phyloP scores from a whole-genome alignment of 1,284 basidiomycete species.

The Neotropicomus parvogracilis region DNA sequence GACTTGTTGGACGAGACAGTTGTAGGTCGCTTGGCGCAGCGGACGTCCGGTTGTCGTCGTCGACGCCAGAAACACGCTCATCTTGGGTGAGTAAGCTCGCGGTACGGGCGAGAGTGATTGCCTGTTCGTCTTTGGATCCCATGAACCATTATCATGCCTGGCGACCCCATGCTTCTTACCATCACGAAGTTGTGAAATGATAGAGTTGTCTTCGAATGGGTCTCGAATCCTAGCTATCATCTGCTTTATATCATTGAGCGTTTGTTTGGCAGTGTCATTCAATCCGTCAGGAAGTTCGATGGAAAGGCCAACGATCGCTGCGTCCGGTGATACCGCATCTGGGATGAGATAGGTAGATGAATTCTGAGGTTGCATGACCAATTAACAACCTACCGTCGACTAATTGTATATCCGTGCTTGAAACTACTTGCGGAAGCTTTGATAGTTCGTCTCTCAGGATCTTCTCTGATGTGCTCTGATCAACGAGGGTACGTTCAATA shows the following conservation, averaged over 20 bases:
- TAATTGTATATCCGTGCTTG: background rate
- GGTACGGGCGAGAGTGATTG: conserved; percentile 6
- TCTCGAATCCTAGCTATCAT: background rate
- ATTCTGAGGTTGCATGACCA: too few relatives aligned
- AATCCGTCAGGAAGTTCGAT: conserved; percentile 5
- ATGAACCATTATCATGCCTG: background rate
- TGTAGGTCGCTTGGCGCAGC: too few relatives aligned
- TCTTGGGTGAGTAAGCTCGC: conserved; percentile 8
- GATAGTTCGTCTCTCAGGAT: conserved; percentile 1
- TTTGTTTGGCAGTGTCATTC: background rate
- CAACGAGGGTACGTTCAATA: background rate
- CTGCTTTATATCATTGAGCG: conserved; percentile 3
- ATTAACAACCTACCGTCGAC: background rate
- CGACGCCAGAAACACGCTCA: background rate
- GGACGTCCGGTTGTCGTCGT: background rate
- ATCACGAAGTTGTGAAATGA: conserved; percentile 6
- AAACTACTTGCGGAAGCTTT: background rate
- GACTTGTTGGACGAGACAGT: conserved; percentile 1
- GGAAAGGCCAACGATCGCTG: background rate
- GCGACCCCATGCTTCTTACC: conserved; percentile 6
- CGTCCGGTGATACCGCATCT: background rate
- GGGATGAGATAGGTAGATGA: too few relatives aligned
- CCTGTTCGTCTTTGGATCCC: conserved; percentile 3
- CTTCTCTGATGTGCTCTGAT: conserved; percentile 15
- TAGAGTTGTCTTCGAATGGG: conserved; percentile 8